Base-by-base conservation (phyloP, 176 grass and related monocot species). In the Oropetium thomaeum region DNA sequence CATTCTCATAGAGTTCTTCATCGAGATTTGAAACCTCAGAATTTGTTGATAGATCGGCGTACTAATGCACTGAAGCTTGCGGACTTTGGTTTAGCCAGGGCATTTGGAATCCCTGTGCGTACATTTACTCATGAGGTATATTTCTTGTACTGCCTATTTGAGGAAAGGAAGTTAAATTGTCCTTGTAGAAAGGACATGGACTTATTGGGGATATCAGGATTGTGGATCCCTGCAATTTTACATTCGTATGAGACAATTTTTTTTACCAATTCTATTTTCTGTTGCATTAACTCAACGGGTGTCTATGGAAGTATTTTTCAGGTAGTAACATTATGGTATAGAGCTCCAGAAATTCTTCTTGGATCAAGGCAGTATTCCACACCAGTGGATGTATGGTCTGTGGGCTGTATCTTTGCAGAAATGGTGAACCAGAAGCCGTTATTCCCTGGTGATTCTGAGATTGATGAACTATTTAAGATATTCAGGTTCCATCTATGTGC, bases 1-100 rank as follows among this genome's bases (percentile, higher is more conserved):
- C 93, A 97, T 68, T 93, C 93, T 79, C 93, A 93, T 81, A 88
- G 93, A 84, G 87, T 97, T 82, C 90, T 97, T 78, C 93, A 97
- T 80, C 87, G 93, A 71, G 93, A 97, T 81, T 86, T 97, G 79
- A 97, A 97, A 79, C 93, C 93, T 78, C 93, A 97, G 71, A 97
- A 97, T 88, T 90, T 97, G 62, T 72, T 97, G 82, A 97, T 97
- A 72, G 93, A 97, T 75, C 89, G 59, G 37, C 87, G 82, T 60
- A 93, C 79, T 76, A 97, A 97, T 86, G 76, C 87, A 40, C 75
- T 97, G 76, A 97, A 97, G 85, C 90, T 97, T 84, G 93, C 93
- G 31, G 93, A 97, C 73, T 97, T 97, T 82, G 93, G 93, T 71
- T 89, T 97, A 80, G 90, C 93, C 42, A 84, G 93, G 37, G 93